phyloP scores from a whole-genome alignment of 1,284 basidiomycete species.

The Naganishia sp. region DNA sequence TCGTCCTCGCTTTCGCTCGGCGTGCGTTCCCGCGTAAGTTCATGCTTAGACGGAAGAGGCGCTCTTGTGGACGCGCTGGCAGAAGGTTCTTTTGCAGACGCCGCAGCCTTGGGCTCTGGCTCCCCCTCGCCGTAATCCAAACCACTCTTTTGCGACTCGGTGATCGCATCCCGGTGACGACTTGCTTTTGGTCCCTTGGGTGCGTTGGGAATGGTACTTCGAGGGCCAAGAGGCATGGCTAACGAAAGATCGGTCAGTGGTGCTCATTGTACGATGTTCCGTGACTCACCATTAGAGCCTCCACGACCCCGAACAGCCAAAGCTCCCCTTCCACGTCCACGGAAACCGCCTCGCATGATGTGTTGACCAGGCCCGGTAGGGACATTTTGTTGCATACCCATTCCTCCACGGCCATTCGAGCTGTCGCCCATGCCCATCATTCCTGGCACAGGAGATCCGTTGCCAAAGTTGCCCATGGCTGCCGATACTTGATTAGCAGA shows the following conservation, averaged over 20 bases:
- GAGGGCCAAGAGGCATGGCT: slow-evolving; percentile 28
- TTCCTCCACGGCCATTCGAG: neutral
- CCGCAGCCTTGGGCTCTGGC: slow-evolving; percentile 7
- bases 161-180: slow-evolving; percentile 30
- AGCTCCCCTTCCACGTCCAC: slow-evolving; percentile 25
- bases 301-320: slow-evolving; percentile 21
- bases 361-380: slow-evolving; percentile 7
- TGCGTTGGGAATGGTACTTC: slow-evolving; percentile 26
- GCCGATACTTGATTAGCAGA: neutral
- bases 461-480: slow-evolving; percentile 25
- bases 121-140: slow-evolving; percentile 32
- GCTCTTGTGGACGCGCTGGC: slow-evolving; percentile 11
- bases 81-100: neutral
- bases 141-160: slow-evolving; percentile 19
- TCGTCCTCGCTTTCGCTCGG: slow-evolving; percentile 13
- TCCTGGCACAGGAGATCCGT: slow-evolving; percentile 11
- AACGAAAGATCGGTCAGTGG: neutral
- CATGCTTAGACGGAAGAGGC: slow-evolving; percentile 3
- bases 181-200: slow-evolving; percentile 34
- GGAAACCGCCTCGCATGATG: slow-evolving; percentile 22
- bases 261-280: neutral
- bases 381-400: slow-evolving; percentile 9
- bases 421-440: slow-evolving; percentile 11
- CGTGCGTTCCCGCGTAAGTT: slow-evolving; percentile 15
- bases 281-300: slow-evolving; percentile 2